phyloP scores from a whole-genome alignment of 2,329 filamentous ascomycete species.

The Colletotrichum euphorbiae region DNA sequence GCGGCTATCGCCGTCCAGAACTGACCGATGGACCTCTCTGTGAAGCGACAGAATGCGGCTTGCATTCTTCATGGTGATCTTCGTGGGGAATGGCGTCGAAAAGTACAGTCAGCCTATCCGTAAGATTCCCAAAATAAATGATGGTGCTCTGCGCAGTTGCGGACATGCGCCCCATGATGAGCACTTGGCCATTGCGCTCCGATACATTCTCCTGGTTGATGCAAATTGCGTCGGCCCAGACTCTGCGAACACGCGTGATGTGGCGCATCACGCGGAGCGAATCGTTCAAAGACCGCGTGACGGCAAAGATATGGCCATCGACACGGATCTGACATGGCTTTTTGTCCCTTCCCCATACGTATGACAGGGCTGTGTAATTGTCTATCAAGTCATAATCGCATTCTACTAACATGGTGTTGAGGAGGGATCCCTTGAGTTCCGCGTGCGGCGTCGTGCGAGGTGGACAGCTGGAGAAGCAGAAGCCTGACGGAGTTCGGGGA shows the following conservation, averaged over 20 bases:
- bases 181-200: conserved; percentile 46
- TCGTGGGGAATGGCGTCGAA: background rate
- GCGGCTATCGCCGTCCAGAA: too few relatives aligned
- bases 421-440: conserved; percentile 35
- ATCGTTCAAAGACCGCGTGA: conserved; percentile 12
- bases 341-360: conserved; percentile 42
- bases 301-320: conserved; percentile 14
- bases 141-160: conserved; percentile 35
- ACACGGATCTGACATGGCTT: conserved; percentile 39
- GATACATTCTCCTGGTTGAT: conserved; percentile 45
- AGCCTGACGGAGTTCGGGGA: background rate
- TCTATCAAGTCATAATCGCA: conserved; percentile 25
- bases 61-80: too few relatives aligned
- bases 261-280: conserved; percentile 55
- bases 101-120: background rate
- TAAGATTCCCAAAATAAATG: conserved; percentile 21
- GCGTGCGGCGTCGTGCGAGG: background rate
- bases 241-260: conserved; percentile 43
- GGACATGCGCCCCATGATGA: conserved; percentile 47
- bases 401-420: conserved; percentile 8
- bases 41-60: too few relatives aligned
- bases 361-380: conserved; percentile 43
- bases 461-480: conserved; percentile 15
- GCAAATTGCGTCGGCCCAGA: conserved; percentile 50
- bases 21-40: too few relatives aligned